These are phyloP conservation scores for Pueraria montana DNA, from an alignment of 306 rosid genomes.

Conservation along the genomic window DNA sequence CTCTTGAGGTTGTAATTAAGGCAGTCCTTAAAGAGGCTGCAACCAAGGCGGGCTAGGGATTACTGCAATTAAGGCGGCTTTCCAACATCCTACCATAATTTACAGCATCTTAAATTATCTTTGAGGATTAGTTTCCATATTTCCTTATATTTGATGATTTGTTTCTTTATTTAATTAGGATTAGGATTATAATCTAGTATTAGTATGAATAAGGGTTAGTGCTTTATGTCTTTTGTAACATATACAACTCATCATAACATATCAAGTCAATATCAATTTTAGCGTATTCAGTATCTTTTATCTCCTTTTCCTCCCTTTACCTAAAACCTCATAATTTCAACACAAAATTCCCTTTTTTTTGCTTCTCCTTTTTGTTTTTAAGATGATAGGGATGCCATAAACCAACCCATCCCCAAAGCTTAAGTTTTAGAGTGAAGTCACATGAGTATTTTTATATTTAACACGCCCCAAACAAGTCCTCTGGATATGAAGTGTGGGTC, in stretches of 20 bases:
- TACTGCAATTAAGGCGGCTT: not conserved
- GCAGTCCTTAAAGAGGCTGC: too few relatives aligned
- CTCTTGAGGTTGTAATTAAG: not conserved
- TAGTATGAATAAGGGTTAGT: not conserved
- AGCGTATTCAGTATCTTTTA: not conserved
- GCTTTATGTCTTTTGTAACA: not conserved
- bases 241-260: not conserved
- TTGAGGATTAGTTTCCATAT: not conserved
- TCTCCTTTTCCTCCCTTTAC: not conserved
- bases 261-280: not conserved
- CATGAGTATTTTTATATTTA: not conserved
- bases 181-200: not conserved
- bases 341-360: not conserved
- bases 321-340: not conserved
- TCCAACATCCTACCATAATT: not conserved
- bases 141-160: not conserved
- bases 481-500: not conserved
- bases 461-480: not conserved
- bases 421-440: not conserved
- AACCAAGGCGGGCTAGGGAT: not conserved
- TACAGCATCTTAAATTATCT: not conserved
- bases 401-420: not conserved
- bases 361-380: not conserved
- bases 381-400: not conserved
- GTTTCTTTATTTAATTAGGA: not conserved